phyloP scores from a whole-genome alignment of 257 asterid species.

The Nicotiana obtusifolia region DNA sequence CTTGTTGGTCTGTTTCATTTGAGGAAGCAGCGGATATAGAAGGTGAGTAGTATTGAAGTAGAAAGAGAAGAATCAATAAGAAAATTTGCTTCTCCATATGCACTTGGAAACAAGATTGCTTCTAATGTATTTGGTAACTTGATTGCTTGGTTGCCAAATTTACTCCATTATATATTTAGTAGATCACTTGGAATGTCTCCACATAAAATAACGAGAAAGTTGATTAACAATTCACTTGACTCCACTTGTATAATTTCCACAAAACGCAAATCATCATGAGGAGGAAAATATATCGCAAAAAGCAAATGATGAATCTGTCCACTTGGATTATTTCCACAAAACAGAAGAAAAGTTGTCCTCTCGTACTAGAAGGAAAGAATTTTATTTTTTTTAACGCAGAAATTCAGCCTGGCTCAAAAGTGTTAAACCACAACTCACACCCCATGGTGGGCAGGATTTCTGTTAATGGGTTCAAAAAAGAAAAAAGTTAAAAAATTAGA shows the following conservation, averaged over 20 bases:
- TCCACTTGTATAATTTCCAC: neutral
- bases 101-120: neutral
- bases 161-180: neutral
- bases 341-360: neutral
- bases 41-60: neutral
- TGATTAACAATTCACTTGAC: neutral
- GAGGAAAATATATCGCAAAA: no score
- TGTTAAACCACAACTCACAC: no score
- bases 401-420: no score
- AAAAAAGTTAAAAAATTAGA: no score
- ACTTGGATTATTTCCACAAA: neutral
- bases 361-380: no score
- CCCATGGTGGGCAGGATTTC: no score
- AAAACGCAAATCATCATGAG: no score
- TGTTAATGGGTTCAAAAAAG: no score
- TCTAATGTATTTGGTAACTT: neutral
- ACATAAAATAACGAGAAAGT: neutral
- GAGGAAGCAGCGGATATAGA: neutral
- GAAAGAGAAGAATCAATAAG: no score
- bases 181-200: neutral
- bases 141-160: neutral
- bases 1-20: conserved; percentile 7
- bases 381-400: no score
- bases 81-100: neutral
- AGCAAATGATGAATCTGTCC: neutral